These are phyloP conservation scores for Candida odintsovae DNA, from an alignment of 805 yeast genomes.

Conservation along the genomic window DNA sequence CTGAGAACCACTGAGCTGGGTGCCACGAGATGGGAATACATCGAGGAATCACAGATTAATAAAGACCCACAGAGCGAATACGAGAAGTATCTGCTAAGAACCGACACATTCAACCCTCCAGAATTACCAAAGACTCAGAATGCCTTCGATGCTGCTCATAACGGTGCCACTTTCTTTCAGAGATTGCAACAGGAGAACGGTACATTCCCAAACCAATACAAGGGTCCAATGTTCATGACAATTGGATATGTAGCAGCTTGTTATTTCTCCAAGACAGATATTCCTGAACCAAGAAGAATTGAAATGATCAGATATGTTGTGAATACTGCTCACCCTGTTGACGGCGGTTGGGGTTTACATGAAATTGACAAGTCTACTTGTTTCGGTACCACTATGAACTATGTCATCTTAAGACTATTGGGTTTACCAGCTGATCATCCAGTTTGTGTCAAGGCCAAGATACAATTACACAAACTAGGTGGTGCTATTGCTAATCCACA, in stretches of 20 bases:
- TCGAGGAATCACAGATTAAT: conserved; percentile 32
- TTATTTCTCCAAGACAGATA: conserved; percentile 62
- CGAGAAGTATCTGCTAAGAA: conserved; percentile 50
- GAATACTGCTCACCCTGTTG: conserved; percentile 94
- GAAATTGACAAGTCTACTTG: conserved; percentile 90
- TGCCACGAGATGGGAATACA: conserved; percentile 74
- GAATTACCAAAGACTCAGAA: conserved; percentile 30
- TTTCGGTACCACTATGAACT: conserved; percentile 88
- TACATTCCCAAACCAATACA: conserved; percentile 84
- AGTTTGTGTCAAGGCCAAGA: conserved; percentile 70
- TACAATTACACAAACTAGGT: conserved; percentile 64
- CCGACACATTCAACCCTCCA: conserved; percentile 33
- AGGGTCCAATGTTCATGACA: conserved; percentile 97
- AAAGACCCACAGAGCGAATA: conserved; percentile 46
- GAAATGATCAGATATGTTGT: conserved; percentile 84
- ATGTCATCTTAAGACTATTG: conserved; percentile 70
- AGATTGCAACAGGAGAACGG: conserved; percentile 80
- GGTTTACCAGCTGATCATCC: conserved; percentile 75
- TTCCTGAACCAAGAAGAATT: conserved; percentile 55
- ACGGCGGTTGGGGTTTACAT: conserved; percentile 99
- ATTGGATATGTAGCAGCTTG: conserved; percentile 78
- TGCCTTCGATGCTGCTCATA: conserved; percentile 57
- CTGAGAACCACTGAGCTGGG: conserved; percentile 67
- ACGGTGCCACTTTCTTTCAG: conserved; percentile 68
- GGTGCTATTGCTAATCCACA: conserved; percentile 91